Percentiles rank a stretch among this genome's conserved stretches.
These are phyloP conservation scores for Yarrowia porcina DNA, from an alignment of 805 yeast genomes.

Conservation along the genomic window DNA sequence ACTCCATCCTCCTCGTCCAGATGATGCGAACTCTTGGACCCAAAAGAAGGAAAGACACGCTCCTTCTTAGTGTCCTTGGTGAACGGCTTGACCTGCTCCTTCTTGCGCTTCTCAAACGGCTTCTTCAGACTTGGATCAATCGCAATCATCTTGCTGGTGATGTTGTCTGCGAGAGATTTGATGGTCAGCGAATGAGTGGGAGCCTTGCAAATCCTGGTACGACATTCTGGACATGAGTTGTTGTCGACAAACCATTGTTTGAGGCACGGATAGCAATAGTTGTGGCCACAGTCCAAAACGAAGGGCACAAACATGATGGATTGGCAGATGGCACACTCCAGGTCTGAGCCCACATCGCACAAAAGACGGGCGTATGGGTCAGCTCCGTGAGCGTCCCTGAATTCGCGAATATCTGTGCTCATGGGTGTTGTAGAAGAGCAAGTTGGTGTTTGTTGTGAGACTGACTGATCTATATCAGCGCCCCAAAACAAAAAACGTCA, in stretches of 20 bases:
- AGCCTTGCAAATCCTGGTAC: slow-evolving; percentile 19
- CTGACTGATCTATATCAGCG: not conserved
- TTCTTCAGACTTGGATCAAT: not conserved
- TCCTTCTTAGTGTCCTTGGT: not conserved
- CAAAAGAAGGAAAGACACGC: not conserved
- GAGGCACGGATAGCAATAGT: slow-evolving; percentile 52
- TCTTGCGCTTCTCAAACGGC: not conserved
- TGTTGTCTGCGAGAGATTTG: not conserved
- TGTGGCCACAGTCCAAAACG: slow-evolving; percentile 58
- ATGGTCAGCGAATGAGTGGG: not conserved
- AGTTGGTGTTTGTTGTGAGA: not conserved
- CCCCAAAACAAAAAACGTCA: not conserved
- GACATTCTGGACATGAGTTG: slow-evolving; percentile 33
- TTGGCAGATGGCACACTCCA: slow-evolving; percentile 54
- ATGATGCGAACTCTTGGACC: not conserved
- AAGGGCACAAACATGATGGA: slow-evolving; percentile 61
- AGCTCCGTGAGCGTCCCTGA: not conserved
- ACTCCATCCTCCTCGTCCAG: slow-evolving; percentile 20
- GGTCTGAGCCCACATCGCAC: not conserved
- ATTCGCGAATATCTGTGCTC: not conserved
- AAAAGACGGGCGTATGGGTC: not conserved
- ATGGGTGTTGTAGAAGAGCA: not conserved
- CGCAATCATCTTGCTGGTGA: not conserved
- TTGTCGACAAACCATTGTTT: slow-evolving; percentile 36
- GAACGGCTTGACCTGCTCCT: not conserved